Conservation (phyloP, 805 yeast genomes). For the Ogataea kodamae region DNA sequence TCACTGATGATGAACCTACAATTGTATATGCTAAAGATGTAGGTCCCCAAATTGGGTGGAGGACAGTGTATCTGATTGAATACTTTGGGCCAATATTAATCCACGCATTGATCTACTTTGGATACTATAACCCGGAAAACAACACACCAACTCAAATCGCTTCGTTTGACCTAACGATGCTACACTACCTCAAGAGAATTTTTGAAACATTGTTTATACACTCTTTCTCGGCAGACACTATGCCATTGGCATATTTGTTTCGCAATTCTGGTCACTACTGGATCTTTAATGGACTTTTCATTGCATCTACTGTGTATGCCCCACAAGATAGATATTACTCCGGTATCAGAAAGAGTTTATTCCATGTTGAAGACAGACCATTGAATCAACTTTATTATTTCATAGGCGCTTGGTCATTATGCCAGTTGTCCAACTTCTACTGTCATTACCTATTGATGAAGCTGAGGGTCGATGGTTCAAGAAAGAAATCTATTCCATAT, state of each 20-base stretch:
- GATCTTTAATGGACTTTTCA: conserved; percentile 71
- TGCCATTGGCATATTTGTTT: conserved; percentile 86
- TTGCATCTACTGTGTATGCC: conserved; percentile 33
- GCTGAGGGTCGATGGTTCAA: conserved; percentile 53
- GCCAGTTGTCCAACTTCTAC: conserved; percentile 69
- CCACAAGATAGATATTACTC: conserved; percentile 25
- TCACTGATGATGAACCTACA: conserved; percentile 31
- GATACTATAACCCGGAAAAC: conserved; percentile 34
- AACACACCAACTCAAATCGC: conserved; percentile 52
- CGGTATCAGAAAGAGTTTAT: conserved; percentile 32
- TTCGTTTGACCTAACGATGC: conserved; percentile 53
- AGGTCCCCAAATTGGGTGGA: conserved; percentile 93
- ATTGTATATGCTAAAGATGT: conserved; percentile 74
- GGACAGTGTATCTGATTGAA: conserved; percentile 83
- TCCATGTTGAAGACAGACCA: conserved; percentile 44
- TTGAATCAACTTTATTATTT: conserved; percentile 31
- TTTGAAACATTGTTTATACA: conserved; percentile 83
- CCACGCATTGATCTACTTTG: conserved; percentile 64
- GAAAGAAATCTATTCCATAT: conserved; percentile 65
- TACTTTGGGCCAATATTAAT: conserved; percentile 85
- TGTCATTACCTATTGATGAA: conserved; percentile 66
- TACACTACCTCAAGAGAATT: conserved; percentile 87
- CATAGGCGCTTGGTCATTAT: conserved; percentile 47
- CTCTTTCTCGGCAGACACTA: conserved; percentile 80
- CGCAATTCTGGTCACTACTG: conserved; percentile 91